These are phyloP conservation scores for Trypanosoma platydactyli DNA, from an alignment of 208 protist genomes.

Conservation along the genomic window DNA sequence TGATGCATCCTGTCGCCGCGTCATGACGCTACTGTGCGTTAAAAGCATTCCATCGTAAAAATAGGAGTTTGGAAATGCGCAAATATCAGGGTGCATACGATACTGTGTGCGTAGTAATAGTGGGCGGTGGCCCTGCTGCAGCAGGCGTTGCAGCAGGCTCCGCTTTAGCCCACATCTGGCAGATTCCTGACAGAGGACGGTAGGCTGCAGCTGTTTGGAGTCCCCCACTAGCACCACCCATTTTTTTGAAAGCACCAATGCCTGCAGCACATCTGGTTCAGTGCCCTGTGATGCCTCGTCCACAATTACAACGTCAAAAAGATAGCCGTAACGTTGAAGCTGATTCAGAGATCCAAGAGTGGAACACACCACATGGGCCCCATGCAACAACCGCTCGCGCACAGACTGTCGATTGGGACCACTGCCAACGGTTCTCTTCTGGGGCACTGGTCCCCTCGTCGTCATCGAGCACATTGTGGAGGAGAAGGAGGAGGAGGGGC, in stretches of 20 bases:
- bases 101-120: slow-evolving; percentile 85
- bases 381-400: slow-evolving; percentile 37
- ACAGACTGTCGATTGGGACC: slow-evolving; percentile 11
- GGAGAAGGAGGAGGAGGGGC: background rate
- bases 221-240: slow-evolving; percentile 87
- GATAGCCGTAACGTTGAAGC: slow-evolving; percentile 34
- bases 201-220: slow-evolving; percentile 90
- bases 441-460: background rate
- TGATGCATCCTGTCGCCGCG: slow-evolving; percentile 1
- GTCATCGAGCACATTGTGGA: background rate
- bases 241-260: slow-evolving; percentile 51
- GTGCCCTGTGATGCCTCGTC: slow-evolving; percentile 93
- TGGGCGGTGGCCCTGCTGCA: slow-evolving; percentile 53
- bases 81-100: slow-evolving; percentile 90
- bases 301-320: slow-evolving; percentile 86
- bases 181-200: slow-evolving; percentile 64
- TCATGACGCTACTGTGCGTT: slow-evolving; percentile 44
- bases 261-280: slow-evolving; percentile 83
- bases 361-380: slow-evolving; percentile 56
- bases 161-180: slow-evolving; percentile 54
- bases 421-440: slow-evolving; percentile 1
- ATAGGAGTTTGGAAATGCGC: slow-evolving; percentile 77
- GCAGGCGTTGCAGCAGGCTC: slow-evolving; percentile 76
- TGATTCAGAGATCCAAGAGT: slow-evolving; percentile 86
- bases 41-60: slow-evolving; percentile 74